phyloP scores from a whole-genome alignment of 106 monocot genomes.

The Xerophyta viscosa region DNA sequence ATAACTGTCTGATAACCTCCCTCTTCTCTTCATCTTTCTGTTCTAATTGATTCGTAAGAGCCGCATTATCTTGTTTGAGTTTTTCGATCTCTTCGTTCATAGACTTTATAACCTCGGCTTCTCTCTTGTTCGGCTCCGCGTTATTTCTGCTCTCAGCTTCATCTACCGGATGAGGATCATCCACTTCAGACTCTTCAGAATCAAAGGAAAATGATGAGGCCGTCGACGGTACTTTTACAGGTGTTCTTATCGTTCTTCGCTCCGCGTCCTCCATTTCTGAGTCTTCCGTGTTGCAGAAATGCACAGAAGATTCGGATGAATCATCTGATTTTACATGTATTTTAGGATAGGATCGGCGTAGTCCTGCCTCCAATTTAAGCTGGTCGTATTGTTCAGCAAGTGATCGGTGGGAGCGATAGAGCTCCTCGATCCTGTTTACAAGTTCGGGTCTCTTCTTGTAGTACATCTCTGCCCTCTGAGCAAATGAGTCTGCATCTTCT shows the following conservation, averaged over 20 bases:
- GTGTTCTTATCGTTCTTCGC: constrained; percentile 1
- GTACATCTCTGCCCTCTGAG: constrained; percentile 89
- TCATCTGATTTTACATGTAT: constrained; percentile 11
- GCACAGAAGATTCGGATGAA: constrained; percentile 12
- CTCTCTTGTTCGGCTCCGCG: neutral
- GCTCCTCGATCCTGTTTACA: constrained; percentile 65
- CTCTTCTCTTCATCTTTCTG: constrained; percentile 85
- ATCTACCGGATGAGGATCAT: constrained; percentile 50
- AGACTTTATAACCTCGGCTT: neutral
- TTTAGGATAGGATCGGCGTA: constrained; percentile 4
- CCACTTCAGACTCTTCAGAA: constrained; percentile 62
- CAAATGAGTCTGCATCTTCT: constrained; percentile 83
- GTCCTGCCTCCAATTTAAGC: constrained; percentile 23
- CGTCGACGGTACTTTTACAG: neutral
- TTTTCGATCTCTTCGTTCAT: constrained; percentile 6
- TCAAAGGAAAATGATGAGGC: constrained; percentile 19
- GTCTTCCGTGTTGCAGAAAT: constrained; percentile 30
- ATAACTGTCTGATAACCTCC: constrained; percentile 72
- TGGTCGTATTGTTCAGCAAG: constrained; percentile 67
- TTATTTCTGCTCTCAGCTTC: constrained; percentile 3
- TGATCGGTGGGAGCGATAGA: constrained; percentile 76
- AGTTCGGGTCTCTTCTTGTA: constrained; percentile 87
- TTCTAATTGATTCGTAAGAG: constrained; percentile 19
- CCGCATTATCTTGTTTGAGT: constrained; percentile 25
- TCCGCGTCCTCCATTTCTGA: constrained; percentile 71